Evolutionary conservation across 371 early-diverging fungal genomes (phyloP), one percentile per base, ranked within the genome.

Genomic region (Fennellomyces sp.): DNA sequence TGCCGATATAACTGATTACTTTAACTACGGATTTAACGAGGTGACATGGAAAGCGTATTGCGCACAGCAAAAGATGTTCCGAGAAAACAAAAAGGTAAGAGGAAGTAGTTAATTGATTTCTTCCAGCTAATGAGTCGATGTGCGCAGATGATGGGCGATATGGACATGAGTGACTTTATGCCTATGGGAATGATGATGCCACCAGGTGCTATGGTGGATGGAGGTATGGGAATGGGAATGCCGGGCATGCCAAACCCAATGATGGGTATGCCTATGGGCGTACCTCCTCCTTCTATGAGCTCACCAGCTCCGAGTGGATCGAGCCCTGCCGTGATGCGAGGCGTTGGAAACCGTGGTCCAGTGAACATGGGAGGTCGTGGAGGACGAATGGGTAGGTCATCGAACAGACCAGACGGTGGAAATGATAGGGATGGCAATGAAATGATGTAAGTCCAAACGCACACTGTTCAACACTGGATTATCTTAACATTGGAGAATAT

Each of bases 1-100:
- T 52, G 94, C 96, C 10, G 98, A 99, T 77, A 87, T 97, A 28
- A 96, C 97, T 3, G 99, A 99, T 72, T 99, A 97, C 76, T 99
- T 99, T 79, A 99, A 99, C 70, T 99, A 95, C 78, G 98, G 98
- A 6, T 99, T 99, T 72, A 94, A 94, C 63, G 98, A 99, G 72
- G 73, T 76, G 3, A 94, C 94, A 15, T 99, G 99, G 99, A 83
- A 89, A 60, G 84, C 87, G 13, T 99, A 98, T 74, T 91, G 91
- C 63, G 81, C 80, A 13, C 95, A 93, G 70, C 98, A 99, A 78
- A 92, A 91, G 70, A 80, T 86, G 75, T 59, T 93, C 60, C 76
- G 95, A 19, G 94, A 93, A 42, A 74, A 70, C 41, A 73, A 74
- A 75, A 75, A 70, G 67, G 77, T 69, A 61, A 59, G 47, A 5